Evolutionary conservation across 331 rosid species (phyloP).

Genomic region (Cydonia oblonga): DNA sequence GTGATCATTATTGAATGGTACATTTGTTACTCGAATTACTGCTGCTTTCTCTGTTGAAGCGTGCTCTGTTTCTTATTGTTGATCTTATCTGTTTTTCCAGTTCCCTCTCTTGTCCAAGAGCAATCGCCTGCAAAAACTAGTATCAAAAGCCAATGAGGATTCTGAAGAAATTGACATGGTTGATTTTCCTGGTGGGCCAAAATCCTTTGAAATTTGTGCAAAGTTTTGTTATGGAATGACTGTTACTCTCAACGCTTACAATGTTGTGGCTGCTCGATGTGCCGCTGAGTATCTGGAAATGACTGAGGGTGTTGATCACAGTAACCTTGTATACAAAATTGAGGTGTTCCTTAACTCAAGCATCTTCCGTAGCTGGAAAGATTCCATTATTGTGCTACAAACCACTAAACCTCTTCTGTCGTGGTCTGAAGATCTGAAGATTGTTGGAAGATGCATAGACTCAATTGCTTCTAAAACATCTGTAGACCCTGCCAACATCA

Average conservation of each 20-base stretch:
- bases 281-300: conserved; percentile 90
- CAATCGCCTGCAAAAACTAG: conserved; percentile 54
- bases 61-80: not conserved
- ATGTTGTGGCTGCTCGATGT: conserved; percentile 93
- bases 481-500: conserved; percentile 60
- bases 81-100: conserved; percentile 32
- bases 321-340: conserved; percentile 76
- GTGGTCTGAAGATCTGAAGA: conserved; percentile 88
- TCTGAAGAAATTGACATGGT: conserved; percentile 51
- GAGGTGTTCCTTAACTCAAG: conserved; percentile 93
- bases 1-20: not conserved
- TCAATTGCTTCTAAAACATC: conserved; percentile 89
- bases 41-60: not conserved
- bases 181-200: conserved; percentile 86
- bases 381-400: conserved; percentile 87
- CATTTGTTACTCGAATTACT: not conserved
- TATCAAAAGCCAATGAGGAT: conserved; percentile 50
- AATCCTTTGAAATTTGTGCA: conserved; percentile 86
- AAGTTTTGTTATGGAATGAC: conserved; percentile 96
- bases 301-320: conserved; percentile 76
- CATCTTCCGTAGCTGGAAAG: conserved; percentile 93
- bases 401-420: conserved; percentile 78
- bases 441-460: conserved; percentile 86
- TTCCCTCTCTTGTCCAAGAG: conserved; percentile 92
- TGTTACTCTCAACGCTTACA: conserved; percentile 91